Percentiles rank a stretch among this genome's conserved stretches.
Evolutionary conservation across 23 red algal genomes (phyloP).

Genomic region (Gracilaria gracilis): DNA sequence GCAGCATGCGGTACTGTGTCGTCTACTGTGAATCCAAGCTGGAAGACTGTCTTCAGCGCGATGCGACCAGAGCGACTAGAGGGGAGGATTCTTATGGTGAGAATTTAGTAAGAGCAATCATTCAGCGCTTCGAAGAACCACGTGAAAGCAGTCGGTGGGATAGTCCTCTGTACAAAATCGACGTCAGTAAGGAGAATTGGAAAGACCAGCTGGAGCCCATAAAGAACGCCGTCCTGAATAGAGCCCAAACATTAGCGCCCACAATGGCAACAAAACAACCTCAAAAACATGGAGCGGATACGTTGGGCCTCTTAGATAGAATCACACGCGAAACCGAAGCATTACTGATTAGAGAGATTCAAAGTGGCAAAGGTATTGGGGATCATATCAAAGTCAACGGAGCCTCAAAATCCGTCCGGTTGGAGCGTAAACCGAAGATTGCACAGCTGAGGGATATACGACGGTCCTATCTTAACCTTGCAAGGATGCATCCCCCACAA

Average conservation of each 20-base stretch:
- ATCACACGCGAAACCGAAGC: slow-evolving; percentile 47
- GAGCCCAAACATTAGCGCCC: neutral
- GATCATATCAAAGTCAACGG: slow-evolving; percentile 36
- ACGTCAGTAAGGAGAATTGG: slow-evolving; percentile 3
- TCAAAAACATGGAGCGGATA: slow-evolving; percentile 39
- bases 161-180: slow-evolving; percentile 34
- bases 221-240: neutral
- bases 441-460: slow-evolving; percentile 41
- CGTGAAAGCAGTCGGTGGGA: slow-evolving; percentile 43
- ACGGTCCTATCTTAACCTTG: slow-evolving; percentile 54
- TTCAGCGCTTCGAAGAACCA: slow-evolving; percentile 62
- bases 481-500: slow-evolving; percentile 61
- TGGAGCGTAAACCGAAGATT: slow-evolving; percentile 54
- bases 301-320: slow-evolving; percentile 48
- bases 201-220: slow-evolving; percentile 12
- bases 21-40: slow-evolving; percentile 36
- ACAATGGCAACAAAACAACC: slow-evolving; percentile 56
- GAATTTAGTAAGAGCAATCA: slow-evolving; percentile 17
- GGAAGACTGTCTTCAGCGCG: slow-evolving; percentile 27
- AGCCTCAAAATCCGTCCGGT: slow-evolving; percentile 24
- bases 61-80: neutral
- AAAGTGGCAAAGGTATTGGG: slow-evolving; percentile 36
- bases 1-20: slow-evolving; percentile 35
- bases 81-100: slow-evolving; percentile 62
- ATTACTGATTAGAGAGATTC: slow-evolving; percentile 23